Evolutionary conservation across 1,284 basidiomycete species (phyloP).

Genomic region (Peniophora sp.): DNA sequence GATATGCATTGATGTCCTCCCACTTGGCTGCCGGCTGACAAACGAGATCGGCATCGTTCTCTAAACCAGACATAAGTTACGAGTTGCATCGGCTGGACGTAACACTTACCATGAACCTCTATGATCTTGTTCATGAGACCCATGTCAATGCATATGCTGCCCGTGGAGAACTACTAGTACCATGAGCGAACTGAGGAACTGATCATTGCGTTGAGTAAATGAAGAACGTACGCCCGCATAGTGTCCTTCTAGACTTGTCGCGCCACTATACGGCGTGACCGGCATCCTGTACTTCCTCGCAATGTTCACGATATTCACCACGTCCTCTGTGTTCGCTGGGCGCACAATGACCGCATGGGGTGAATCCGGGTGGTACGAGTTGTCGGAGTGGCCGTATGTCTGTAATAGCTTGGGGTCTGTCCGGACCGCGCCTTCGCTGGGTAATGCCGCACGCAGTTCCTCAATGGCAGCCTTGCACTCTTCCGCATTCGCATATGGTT

Average conservation of each 20-base stretch:
- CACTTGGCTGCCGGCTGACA: slow-evolving; percentile 82
- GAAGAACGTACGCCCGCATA: slow-evolving; percentile 45
- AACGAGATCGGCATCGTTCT: slow-evolving; percentile 61
- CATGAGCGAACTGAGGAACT: too few species aligned
- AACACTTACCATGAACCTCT: slow-evolving; percentile 48
- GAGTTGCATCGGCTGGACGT: not conserved
- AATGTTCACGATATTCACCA: slow-evolving; percentile 48
- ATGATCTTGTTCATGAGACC: slow-evolving; percentile 80
- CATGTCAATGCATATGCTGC: slow-evolving; percentile 83
- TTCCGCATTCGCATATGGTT: slow-evolving; percentile 10
- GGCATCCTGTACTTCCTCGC: slow-evolving; percentile 49
- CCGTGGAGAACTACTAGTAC: slow-evolving; percentile 41
- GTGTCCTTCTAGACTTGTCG: slow-evolving; percentile 53
- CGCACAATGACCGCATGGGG: slow-evolving; percentile 58
- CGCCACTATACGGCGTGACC: slow-evolving; percentile 51
- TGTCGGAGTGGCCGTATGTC: slow-evolving; percentile 56
- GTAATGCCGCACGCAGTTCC: slow-evolving; percentile 42
- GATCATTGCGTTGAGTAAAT: not conserved
- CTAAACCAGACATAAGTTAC: too few species aligned
- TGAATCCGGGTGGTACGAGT: slow-evolving; percentile 59
- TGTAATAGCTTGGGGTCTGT: slow-evolving; percentile 42
- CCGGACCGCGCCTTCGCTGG: slow-evolving; percentile 30
- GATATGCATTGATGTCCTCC: slow-evolving; percentile 79
- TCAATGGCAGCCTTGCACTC: slow-evolving; percentile 47
- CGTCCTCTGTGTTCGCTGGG: slow-evolving; percentile 43